Evolutionary conservation across 257 asterid species (phyloP), one percentile per base, ranked within the genome.

Genomic region (Haberlea rhodopensis): DNA sequence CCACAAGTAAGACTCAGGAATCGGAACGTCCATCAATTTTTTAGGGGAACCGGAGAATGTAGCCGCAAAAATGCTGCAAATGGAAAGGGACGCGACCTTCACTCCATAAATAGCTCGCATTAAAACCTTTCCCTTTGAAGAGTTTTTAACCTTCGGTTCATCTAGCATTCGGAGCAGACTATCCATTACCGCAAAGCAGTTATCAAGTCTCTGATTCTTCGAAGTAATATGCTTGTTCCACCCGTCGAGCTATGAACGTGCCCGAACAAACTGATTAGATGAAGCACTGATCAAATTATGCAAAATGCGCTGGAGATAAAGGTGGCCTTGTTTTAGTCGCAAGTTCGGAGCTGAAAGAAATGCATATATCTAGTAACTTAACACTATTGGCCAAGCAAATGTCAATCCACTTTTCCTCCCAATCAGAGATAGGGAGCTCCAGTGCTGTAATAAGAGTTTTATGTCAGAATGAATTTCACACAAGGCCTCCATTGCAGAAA

Each of bases 331-430:
- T 66, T 77, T 92, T 58, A 87, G 78, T 2, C 85, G 87, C 81
- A 31, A 85, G 75, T 79, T 92, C 97, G 5, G 95, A 87, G 78
- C 84, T 84, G 80, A 87, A 87, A 32, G 95, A 85, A 24, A 74
- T 82, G 84, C 95, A 81, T 57, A 89, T 78, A 67, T 92, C 97
- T 31, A 92, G 76, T 65, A 89, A 74, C 74, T 82, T 87, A 67
- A 87, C 84, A 27, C 96, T 92, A 51, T 81, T 77, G 70, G 82
- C 85, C 67, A 92, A 69, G 77, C 87, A 89, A 2, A 85, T 91
- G 55, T 85, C 96, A 7, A 89, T 76, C 98, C 98, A 92, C 73
- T 87, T 89, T 62, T 87, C 96, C 64, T 89, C 96, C 97, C 98
- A 92, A 75, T 84, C 86, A 29, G 74, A 57, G 18, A 85, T 73